Conservation (phyloP, 1,284 basidiomycete species). For the Microbotryomycetes sp. region DNA sequence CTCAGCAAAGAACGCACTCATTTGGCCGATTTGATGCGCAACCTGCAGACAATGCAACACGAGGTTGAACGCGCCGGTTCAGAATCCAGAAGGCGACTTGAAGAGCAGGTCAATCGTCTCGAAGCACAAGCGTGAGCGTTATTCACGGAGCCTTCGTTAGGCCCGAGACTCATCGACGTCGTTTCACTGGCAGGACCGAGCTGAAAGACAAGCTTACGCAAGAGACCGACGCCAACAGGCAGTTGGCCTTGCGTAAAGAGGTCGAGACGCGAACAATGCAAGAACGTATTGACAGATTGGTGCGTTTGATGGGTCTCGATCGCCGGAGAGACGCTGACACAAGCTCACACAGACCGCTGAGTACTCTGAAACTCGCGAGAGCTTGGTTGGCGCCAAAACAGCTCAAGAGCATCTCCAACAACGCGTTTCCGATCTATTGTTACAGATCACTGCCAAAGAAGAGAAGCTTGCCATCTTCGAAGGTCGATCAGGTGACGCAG, state of each 20-base stretch:
- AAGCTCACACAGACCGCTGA: slow-evolving; percentile 52
- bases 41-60: slow-evolving; percentile 79
- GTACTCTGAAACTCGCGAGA: slow-evolving; percentile 62
- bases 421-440: slow-evolving; percentile 62
- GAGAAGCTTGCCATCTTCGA: slow-evolving; percentile 84
- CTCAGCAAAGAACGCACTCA: slow-evolving; percentile 73
- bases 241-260: slow-evolving; percentile 67
- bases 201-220: slow-evolving; percentile 65
- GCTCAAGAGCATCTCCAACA: slow-evolving; percentile 73
- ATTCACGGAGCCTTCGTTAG: background rate
- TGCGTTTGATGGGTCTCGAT: slow-evolving; percentile 42
- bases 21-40: slow-evolving; percentile 76
- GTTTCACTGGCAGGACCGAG: slow-evolving; percentile 58
- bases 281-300: slow-evolving; percentile 61
- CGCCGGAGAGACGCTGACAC: background rate
- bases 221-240: slow-evolving; percentile 70
- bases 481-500: slow-evolving; percentile 52
- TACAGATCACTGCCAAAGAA: slow-evolving; percentile 65
- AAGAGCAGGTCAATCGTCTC: slow-evolving; percentile 68
- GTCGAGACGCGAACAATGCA: slow-evolving; percentile 72
- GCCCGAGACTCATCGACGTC: background rate
- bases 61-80: slow-evolving; percentile 75
- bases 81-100: slow-evolving; percentile 70
- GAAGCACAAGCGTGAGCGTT: slow-evolving; percentile 64
- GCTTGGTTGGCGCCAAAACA: slow-evolving; percentile 66